A percentile compares a stretch with the other conserved stretches of the same genome.
Conservation (phyloP, 129 eudicot species). For the Pittosporum tobira region DNA sequence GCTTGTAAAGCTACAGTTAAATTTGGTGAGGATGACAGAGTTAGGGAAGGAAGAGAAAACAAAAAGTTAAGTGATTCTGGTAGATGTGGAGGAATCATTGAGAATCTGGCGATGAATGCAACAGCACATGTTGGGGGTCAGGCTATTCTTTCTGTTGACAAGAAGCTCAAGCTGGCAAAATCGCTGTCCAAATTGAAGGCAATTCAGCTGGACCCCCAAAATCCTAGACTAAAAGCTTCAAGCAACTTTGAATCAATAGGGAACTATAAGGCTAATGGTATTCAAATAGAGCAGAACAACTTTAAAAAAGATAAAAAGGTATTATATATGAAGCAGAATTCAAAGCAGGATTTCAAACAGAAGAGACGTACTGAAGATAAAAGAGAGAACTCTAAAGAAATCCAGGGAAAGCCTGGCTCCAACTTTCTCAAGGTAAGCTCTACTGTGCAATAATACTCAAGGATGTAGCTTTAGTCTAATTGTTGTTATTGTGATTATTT, state of each 20-base stretch:
- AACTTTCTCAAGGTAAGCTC: slow-evolving; percentile 34
- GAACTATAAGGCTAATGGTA: slow-evolving; percentile 18
- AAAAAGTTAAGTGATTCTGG: slow-evolving; percentile 11
- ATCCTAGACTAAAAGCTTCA: slow-evolving; percentile 13
- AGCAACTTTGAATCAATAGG: slow-evolving; percentile 11
- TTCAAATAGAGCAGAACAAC: slow-evolving; percentile 21
- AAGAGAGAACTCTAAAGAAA: slow-evolving; percentile 30
- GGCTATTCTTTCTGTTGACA: slow-evolving; percentile 19
- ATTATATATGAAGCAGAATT: slow-evolving; percentile 28
- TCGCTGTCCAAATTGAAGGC: slow-evolving; percentile 13
- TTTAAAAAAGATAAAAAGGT: slow-evolving; percentile 30
- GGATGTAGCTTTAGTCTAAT: slow-evolving; percentile 13
- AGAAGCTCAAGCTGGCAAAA: slow-evolving; percentile 20
- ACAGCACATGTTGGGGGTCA: slow-evolving; percentile 9
- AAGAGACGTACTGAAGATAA: slow-evolving; percentile 8
- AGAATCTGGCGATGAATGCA: slow-evolving; percentile 11
- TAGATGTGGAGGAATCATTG: slow-evolving; percentile 8
- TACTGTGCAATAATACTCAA: neutral
- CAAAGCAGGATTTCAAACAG: slow-evolving; percentile 22
- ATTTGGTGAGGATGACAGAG: slow-evolving; percentile 18
- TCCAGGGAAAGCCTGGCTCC: slow-evolving; percentile 22
- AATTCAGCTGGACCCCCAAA: slow-evolving; percentile 19
- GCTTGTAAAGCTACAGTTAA: slow-evolving; percentile 15
- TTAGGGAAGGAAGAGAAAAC: slow-evolving; percentile 16
- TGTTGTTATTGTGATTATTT: slow-evolving; percentile 4